A percentile compares a stretch with the other conserved stretches of the same genome.
These are phyloP conservation scores for Meira nashicola DNA, from an alignment of 1,284 basidiomycete species.

Conservation along the genomic window DNA sequence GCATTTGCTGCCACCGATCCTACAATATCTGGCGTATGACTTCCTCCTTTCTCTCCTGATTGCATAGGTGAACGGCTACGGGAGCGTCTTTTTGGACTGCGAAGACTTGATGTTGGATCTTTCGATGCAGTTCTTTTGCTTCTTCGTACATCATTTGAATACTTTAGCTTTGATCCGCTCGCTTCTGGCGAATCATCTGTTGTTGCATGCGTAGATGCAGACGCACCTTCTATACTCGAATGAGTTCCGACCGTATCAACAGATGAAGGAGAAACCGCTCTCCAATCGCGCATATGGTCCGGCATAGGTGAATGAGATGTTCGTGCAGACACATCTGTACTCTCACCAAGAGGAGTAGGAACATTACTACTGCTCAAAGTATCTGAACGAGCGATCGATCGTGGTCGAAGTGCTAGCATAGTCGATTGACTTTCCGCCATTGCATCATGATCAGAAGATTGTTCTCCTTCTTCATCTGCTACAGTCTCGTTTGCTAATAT, in stretches of 20 bases:
- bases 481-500: conserved; percentile 23
- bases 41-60: conserved; percentile 6
- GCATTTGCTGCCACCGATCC: background rate
- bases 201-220: conserved; percentile 31
- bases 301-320: conserved; percentile 15
- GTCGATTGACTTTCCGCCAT: conserved; percentile 18
- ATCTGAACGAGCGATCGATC: background rate
- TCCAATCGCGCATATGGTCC: conserved; percentile 36
- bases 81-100: conserved; percentile 38
- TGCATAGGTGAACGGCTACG: conserved; percentile 27
- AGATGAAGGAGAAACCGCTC: conserved; percentile 35
- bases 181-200: conserved; percentile 32
- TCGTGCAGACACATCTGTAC: background rate
- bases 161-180: background rate
- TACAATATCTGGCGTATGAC: conserved; percentile 3
- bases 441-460: conserved; percentile 22
- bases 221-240: conserved; percentile 34
- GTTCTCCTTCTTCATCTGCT: conserved; percentile 25
- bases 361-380: conserved; percentile 7
- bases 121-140: conserved; percentile 35
- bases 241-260: conserved; percentile 36
- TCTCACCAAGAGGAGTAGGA: conserved; percentile 21
- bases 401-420: background rate
- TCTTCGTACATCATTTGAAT: conserved; percentile 23
- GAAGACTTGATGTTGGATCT: conserved; percentile 28